Evolutionary conservation across 1,284 basidiomycete species (phyloP).

Genomic region (Bjerkandera adusta): DNA sequence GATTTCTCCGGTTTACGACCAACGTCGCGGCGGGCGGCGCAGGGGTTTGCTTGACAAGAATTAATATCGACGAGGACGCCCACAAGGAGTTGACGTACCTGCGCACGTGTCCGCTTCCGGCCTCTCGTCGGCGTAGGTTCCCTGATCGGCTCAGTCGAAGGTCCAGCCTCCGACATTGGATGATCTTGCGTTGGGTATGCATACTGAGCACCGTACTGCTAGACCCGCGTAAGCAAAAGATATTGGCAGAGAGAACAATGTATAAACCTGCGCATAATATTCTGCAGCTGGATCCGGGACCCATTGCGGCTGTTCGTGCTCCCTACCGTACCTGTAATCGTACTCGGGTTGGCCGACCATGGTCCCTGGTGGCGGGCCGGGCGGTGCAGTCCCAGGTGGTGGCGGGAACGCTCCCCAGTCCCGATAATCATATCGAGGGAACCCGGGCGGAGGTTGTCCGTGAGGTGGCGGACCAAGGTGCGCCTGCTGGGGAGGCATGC

Average conservation of each 20-base stretch:
- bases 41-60: conserved; percentile 41
- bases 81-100: conserved; percentile 36
- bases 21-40: conserved; percentile 62
- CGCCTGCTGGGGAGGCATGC: conserved; percentile 63
- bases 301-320: conserved; percentile 53
- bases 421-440: conserved; percentile 34
- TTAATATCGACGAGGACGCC: conserved; percentile 12
- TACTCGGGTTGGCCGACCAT: conserved; percentile 43
- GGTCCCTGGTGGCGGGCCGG: conserved; percentile 36
- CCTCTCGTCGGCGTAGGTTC: conserved; percentile 46
- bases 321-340: conserved; percentile 53
- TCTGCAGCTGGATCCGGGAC: conserved; percentile 46
- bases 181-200: conserved; percentile 32
- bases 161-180: conserved; percentile 46
- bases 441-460: conserved; percentile 2
- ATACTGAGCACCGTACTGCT: conserved; percentile 30
- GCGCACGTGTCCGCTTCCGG: conserved; percentile 59
- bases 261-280: conserved; percentile 50
- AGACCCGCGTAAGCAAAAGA: conserved; percentile 2
- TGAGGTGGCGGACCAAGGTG: conserved; percentile 49
- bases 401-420: conserved; percentile 42
- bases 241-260: neutral
- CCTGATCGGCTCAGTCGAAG: conserved; percentile 36
- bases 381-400: conserved; percentile 27
- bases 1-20: conserved; percentile 59